These are phyloP conservation scores for Phyllosticta citriasiana DNA, from an alignment of 2,329 filamentous ascomycete species.

Conservation along the genomic window DNA sequence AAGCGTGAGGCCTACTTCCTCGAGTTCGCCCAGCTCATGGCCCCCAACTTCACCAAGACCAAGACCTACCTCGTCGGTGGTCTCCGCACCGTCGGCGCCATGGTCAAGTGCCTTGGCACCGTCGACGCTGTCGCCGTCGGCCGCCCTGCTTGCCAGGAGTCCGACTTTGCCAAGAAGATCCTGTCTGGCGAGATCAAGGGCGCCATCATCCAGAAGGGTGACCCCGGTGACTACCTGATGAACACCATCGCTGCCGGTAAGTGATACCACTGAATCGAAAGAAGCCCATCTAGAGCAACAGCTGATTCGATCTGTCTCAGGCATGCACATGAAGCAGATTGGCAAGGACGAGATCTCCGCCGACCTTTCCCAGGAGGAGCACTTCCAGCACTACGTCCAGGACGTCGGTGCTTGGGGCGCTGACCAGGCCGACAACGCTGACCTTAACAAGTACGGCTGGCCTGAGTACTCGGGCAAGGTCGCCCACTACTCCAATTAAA, in stretches of 20 bases:
- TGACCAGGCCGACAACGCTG: conserved; percentile 31
- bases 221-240: conserved; percentile 9
- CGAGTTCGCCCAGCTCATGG: conserved; percentile 45
- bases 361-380: conserved; percentile 41
- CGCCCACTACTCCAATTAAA: conserved; percentile 24
- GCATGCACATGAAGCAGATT: conserved; percentile 9
- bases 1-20: conserved; percentile 48
- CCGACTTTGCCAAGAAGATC: conserved; percentile 35
- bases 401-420: conserved; percentile 38
- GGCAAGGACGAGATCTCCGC: conserved; percentile 41
- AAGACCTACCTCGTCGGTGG: conserved; percentile 50
- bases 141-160: conserved; percentile 44
- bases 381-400: conserved; percentile 38
- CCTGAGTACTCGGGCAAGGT: conserved; percentile 31
- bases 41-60: conserved; percentile 40
- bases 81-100: conserved; percentile 41
- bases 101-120: conserved; percentile 44
- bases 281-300: not conserved
- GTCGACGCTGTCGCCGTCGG: conserved; percentile 53
- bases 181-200: conserved; percentile 34
- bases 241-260: conserved; percentile 11
- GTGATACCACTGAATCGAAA: not conserved
- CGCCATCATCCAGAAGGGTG: conserved; percentile 10
- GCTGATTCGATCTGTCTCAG: not conserved
- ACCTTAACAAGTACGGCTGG: conserved; percentile 34